Base-by-base conservation (phyloP, 768 basidiomycete genomes). In the Rhizopogon rudus region DNA sequence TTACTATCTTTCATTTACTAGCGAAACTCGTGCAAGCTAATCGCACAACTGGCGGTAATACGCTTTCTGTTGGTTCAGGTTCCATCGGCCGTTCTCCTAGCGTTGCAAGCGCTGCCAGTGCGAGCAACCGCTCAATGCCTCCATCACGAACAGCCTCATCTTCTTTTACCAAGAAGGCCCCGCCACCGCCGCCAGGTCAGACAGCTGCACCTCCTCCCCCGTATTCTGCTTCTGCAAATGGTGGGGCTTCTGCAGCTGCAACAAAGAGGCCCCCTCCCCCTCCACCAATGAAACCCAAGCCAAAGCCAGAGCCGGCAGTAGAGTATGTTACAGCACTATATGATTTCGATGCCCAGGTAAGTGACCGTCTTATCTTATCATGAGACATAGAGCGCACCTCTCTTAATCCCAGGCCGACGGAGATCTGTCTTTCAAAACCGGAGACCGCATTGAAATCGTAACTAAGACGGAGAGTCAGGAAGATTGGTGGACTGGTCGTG, bases 401-500 rank as follows among this genome's bases (percentile, higher is more conserved):
- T 37, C 5, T 14, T 5, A 51, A 20, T n/a, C 28, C 48, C 60
- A 91, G 83, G 91, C 94, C 40, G 93, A 90, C 0, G 96, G 96
- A 1, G 96, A 98, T 71, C 74, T 98, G 54, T 88, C 87, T 1
- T 98, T 98, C 75, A 83, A 77, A 58, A 82, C 84, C 14, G 96
- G 96, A 14, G 95, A 98, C 70, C 77, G 81, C 60, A 98, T 98
- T 69, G 93, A 96, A 72, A 76, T 98, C 52, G 79, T 97, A 37
- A 87, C 94, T 70, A 82, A 82, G 70, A 86, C 87, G 16, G 81
- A 80, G 6, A 94, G 84, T 63, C 67, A 86, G 28, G 92, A 98
- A 67, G 95, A 98, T 66, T 98, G 95, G 95, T 98, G 96, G 96
- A 97, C 94, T 28, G 95, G 96, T 6, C 80, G 82, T 63, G 52